Percentiles rank a stretch among this genome's conserved stretches.
These are phyloP conservation scores for Stemphylium lycopersici DNA, from an alignment of 2,329 filamentous ascomycete genomes.

Conservation along the genomic window DNA sequence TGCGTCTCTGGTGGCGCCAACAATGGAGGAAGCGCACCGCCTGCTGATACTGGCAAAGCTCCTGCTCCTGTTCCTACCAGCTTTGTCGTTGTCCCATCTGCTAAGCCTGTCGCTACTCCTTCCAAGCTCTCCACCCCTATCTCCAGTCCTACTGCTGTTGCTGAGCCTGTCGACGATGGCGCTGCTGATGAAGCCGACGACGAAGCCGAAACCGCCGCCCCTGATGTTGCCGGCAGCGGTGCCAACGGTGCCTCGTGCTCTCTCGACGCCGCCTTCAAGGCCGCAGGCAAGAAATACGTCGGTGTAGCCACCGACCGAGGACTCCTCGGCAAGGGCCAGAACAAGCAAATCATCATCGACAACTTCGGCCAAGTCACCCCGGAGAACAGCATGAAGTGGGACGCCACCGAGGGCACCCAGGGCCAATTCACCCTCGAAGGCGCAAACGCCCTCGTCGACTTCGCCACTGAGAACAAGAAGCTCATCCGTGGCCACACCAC, in stretches of 20 bases:
- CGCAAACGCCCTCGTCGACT: constrained; percentile 68
- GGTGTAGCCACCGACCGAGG: constrained; percentile 64
- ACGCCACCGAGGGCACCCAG: constrained; percentile 57
- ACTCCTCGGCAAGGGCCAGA: constrained; percentile 57
- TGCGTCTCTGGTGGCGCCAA: constrained; percentile 35
- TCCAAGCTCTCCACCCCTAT: constrained; percentile 1
- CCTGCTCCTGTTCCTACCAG: constrained; percentile 13
- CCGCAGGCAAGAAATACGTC: constrained; percentile 70
- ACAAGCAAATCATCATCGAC: constrained; percentile 63
- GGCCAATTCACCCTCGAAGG: constrained; percentile 62
- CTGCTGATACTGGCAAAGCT: background rate
- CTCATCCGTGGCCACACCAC: constrained; percentile 68
- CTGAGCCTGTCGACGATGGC: constrained; percentile 8
- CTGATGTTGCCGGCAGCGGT: constrained; percentile 19
- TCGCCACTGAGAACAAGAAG: constrained; percentile 62
- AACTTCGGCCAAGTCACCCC: constrained; percentile 70
- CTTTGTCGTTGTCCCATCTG: constrained; percentile 3
- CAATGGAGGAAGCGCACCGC: background rate
- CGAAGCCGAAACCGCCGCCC: constrained; percentile 5
- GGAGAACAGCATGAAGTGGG: constrained; percentile 75
- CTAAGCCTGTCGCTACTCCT: constrained; percentile 9
- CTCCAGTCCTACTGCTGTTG: constrained; percentile 1
- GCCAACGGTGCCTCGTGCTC: constrained; percentile 32
- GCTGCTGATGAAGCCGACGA: constrained; percentile 1
- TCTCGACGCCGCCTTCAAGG: constrained; percentile 63